A percentile compares a stretch with the other conserved stretches of the same genome.
Conservation (phyloP, 75 land plant genomes). For the Pseudotsuga menziesii region DNA sequence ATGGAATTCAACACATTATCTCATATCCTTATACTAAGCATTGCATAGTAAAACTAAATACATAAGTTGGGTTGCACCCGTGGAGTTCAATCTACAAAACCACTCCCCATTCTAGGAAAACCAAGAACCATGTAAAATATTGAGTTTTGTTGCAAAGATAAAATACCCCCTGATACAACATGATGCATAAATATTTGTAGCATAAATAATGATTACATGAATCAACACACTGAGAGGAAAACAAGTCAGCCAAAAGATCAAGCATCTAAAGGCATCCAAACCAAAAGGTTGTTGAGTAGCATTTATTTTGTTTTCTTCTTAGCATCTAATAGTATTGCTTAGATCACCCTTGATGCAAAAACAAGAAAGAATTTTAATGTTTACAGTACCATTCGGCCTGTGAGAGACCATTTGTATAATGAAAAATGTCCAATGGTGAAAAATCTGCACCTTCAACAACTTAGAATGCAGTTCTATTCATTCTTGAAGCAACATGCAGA, state of each 20-base stretch:
- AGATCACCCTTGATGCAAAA: no score
- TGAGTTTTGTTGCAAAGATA: no score
- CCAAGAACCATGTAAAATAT: background rate
- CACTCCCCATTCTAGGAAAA: background rate
- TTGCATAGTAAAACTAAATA: background rate
- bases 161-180: background rate
- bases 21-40: background rate
- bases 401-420: background rate
- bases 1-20: background rate
- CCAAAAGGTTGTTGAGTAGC: no score
- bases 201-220: background rate
- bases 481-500: background rate
- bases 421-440: background rate
- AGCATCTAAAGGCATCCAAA: background rate
- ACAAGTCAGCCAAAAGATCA: background rate
- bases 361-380: background rate
- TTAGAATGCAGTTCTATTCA: background rate
- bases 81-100: background rate
- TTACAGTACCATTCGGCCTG: background rate
- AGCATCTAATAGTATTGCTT: no score
- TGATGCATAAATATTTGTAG: background rate
- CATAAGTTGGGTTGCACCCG: background rate
- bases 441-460: background rate
- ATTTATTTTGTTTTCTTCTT: no score
- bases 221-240: background rate